phyloP scores from a whole-genome alignment of 2,329 filamentous ascomycete species.

The Epichloe gansuensis region DNA sequence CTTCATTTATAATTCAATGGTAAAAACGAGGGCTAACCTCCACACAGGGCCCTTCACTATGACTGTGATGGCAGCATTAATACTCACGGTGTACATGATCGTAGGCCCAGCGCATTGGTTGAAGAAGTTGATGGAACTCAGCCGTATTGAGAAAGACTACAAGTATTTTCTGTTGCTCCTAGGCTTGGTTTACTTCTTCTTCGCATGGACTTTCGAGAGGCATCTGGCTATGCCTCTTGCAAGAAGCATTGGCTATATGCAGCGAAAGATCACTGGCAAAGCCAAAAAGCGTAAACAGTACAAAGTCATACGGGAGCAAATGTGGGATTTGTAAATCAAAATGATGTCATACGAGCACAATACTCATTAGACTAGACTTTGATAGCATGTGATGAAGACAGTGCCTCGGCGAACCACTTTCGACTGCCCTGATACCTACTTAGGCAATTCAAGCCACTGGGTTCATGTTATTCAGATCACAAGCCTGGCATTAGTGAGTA shows the following conservation, averaged over 20 bases:
- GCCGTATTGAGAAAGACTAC: constrained; percentile 60
- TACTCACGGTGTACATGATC: constrained; percentile 69
- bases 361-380: background rate
- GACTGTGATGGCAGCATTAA: constrained; percentile 58
- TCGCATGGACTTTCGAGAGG: constrained; percentile 62
- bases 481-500: too few species aligned
- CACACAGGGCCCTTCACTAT: constrained; percentile 70
- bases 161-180: constrained; percentile 59
- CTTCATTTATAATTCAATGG: background rate
- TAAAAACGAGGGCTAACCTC: background rate
- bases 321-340: constrained; percentile 10
- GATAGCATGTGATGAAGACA: background rate
- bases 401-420: background rate
- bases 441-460: too few species aligned
- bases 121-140: constrained; percentile 71
- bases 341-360: background rate
- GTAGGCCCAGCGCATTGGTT: constrained; percentile 61
- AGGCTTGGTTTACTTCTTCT: constrained; percentile 53
- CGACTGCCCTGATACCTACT: too few species aligned
- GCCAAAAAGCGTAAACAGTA: constrained; percentile 78
- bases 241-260: constrained; percentile 50
- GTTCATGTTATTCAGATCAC: too few species aligned
- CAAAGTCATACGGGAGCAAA: constrained; percentile 62
- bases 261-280: constrained; percentile 43
- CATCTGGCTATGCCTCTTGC: constrained; percentile 59